phyloP scores from a whole-genome alignment of 345 rosid species.

The rapeseed (Brassica napus) region Da-Ae NC_063441.1:1120501-1121000 shows the following conservation, averaged over 20 bases:
- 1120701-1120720: neutral
- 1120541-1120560: neutral
- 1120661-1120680: neutral
- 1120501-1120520: neutral
- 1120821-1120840: neutral
- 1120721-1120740: too few relatives aligned
- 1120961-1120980: neutral
- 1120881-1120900: conserved; percentile 86
- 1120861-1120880: conserved; percentile 27
- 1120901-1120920: conserved; percentile 75
- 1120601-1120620: conserved; percentile 24
- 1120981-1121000: neutral
- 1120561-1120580: conserved; percentile 34
- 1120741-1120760: too few relatives aligned
- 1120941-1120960: conserved; percentile 32
- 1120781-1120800: neutral
- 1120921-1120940: conserved; percentile 58
- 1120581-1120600: conserved; percentile 37
- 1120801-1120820: neutral
- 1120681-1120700: neutral
- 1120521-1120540: conserved; percentile 27
- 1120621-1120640: conserved; percentile 35
- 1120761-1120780: neutral
- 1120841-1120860: too few relatives aligned
- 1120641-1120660: conserved; percentile 61